phyloP scores from a whole-genome alignment of 2,329 filamentous ascomycete species.

The Colletotrichum shisoi region DNA sequence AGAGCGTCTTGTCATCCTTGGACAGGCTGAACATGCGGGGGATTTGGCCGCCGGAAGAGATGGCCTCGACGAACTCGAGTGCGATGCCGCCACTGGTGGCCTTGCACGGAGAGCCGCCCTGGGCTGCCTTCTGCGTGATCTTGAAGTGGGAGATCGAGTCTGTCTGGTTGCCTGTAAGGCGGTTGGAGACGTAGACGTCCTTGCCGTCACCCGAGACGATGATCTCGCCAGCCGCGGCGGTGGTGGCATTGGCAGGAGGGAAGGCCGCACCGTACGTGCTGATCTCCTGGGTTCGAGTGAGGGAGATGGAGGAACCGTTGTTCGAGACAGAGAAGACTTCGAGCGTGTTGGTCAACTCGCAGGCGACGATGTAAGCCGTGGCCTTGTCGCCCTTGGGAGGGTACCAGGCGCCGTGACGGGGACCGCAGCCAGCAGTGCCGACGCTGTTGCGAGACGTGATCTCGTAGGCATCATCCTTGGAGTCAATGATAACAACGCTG shows the following conservation, averaged over 20 bases:
- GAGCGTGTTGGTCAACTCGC: slow-evolving; percentile 57
- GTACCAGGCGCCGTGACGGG: slow-evolving; percentile 61
- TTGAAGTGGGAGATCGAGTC: slow-evolving; percentile 60
- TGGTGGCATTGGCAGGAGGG: slow-evolving; percentile 48
- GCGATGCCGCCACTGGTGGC: slow-evolving; percentile 44
- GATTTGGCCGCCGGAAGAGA: slow-evolving; percentile 48
- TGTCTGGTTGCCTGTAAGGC: slow-evolving; percentile 54
- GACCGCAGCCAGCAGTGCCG: slow-evolving; percentile 53
- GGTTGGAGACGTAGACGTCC: slow-evolving; percentile 62
- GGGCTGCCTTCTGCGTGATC: slow-evolving; percentile 42
- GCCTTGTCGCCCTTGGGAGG: slow-evolving; percentile 46
- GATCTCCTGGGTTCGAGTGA: slow-evolving; percentile 50
- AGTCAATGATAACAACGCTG: slow-evolving; percentile 57
- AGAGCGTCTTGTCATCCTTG: slow-evolving; percentile 49
- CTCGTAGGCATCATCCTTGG: slow-evolving; percentile 51
- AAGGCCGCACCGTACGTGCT: slow-evolving; percentile 49
- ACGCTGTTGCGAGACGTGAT: slow-evolving; percentile 49
- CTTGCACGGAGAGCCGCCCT: slow-evolving; percentile 41
- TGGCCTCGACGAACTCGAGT: slow-evolving; percentile 48
- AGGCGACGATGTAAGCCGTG: slow-evolving; percentile 58
- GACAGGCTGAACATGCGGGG: slow-evolving; percentile 60
- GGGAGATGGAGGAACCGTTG: slow-evolving; percentile 47
- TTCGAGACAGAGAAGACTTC: slow-evolving; percentile 55
- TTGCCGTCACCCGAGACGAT: slow-evolving; percentile 52
- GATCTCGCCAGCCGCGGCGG: slow-evolving; percentile 57